Percentiles rank a stretch among this genome's conserved stretches.
Evolutionary conservation across 805 yeast genomes (phyloP).

Genomic region (Dipodascus geniculatus): DNA sequence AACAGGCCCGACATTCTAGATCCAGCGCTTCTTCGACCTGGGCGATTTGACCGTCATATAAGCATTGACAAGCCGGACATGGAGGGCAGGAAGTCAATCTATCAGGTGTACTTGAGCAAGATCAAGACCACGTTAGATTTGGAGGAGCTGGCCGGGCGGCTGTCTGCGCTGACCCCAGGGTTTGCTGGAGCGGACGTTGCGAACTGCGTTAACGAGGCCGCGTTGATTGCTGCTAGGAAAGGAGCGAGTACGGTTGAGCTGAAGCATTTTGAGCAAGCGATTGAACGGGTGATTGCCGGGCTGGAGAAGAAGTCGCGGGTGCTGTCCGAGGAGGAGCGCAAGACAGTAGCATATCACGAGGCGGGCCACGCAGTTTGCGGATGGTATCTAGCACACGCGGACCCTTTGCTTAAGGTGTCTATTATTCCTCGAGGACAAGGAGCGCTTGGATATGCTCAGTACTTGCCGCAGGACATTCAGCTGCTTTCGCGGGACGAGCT

Average conservation of each 20-base stretch:
- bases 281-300: conserved; percentile 95
- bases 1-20: conserved; percentile 92
- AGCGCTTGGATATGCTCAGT: conserved; percentile 95
- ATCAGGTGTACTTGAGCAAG: conserved; percentile 70
- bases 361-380: conserved; percentile 99
- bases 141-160: conserved; percentile 61
- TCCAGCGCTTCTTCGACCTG: conserved; percentile 89
- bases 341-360: conserved; percentile 91
- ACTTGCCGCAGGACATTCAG: conserved; percentile 86
- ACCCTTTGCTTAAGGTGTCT: conserved; percentile 88
- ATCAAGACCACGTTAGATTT: conserved; percentile 47
- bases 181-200: conserved; percentile 98
- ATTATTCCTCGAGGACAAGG: conserved; percentile 96
- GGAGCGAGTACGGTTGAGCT: conserved; percentile 59
- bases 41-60: conserved; percentile 93
- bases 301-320: conserved; percentile 81
- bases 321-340: conserved; percentile 75
- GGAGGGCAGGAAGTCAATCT: conserved; percentile 89
- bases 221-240: conserved; percentile 87
- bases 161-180: conserved; percentile 95
- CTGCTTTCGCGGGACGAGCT: conserved; percentile 67
- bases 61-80: conserved; percentile 87
- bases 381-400: conserved; percentile 85
- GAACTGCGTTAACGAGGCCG: conserved; percentile 94
- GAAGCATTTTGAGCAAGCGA: conserved; percentile 86